Evolutionary conservation across 768 basidiomycete species (phyloP), one percentile per base, ranked within the genome.

Genomic region (Tremella fuciformis): DNA sequence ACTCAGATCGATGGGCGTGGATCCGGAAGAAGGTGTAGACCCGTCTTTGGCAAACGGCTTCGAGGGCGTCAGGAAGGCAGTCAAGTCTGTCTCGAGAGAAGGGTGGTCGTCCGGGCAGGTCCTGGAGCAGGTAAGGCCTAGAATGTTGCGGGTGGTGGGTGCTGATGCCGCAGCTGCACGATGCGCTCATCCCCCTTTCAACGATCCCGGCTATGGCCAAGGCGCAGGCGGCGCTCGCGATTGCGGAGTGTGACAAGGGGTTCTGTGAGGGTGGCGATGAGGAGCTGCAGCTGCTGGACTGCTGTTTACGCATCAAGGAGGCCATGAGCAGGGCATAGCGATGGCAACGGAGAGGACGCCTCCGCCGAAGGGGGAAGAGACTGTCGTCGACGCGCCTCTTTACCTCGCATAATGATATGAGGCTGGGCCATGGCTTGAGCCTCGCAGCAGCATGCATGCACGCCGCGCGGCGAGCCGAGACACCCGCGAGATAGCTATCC

Each of bases 191-290:
- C 41, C 80, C 84, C n/a, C 86, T 97, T 76, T 88, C 88, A 3
- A 85, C 85, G 1, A 78, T 99, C 53, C 84, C 85, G 15, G 84
- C 87, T 19, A 83, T 85, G 22, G 87, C 89, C 60, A 98, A 98
- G 74, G 84, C 89, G 13, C 77, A 78, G 26, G 88, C 88, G 60
- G 89, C 88, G 2, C 80, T 96, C 18, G 84, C 84, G 2, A 86
- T 99, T 63, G 96, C 91, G 2, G 91, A 96, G 75, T 91, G 90
- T 24, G 96, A 99, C 78, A 98, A 98, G 76, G 90, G 89, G 0
- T 79, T 99, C 21, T 90, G 88, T 65, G 94, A 98, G 63, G 96
- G 96, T 0, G 92, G 89, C 15, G 96, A 99, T 69, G 96, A 99
- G 77, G 96, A 97, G 75, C 79, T 99, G 21, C 96, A 94, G 86